Conservation (phyloP, 2,329 filamentous ascomycete species). For the Metarhizium humberi region DNA sequence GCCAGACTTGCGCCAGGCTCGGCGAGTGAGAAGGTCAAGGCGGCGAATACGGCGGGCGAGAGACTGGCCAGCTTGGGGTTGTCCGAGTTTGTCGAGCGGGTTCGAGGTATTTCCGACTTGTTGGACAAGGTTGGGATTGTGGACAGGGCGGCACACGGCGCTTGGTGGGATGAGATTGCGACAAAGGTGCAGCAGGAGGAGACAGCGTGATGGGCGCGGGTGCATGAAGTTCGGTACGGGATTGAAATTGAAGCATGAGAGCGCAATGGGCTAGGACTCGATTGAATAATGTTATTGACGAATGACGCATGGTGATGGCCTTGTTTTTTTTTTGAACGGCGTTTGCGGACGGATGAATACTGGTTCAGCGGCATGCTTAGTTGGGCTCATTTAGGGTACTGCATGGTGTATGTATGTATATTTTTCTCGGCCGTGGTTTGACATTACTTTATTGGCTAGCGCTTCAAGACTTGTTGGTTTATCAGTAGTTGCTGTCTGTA, state of each 20-base stretch:
- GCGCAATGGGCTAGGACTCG: neutral
- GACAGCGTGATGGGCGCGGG: neutral
- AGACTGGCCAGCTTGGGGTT: conserved; percentile 60
- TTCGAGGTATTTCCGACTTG: conserved; percentile 61
- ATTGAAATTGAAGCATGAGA: neutral
- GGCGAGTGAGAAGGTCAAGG: conserved; percentile 60
- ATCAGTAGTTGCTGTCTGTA: too few relatives aligned
- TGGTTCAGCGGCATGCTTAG: neutral
- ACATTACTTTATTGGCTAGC: neutral
- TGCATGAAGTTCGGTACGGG: neutral
- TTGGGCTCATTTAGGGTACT: neutral
- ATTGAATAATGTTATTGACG: neutral
- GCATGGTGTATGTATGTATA: neutral
- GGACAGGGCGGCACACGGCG: conserved; percentile 57
- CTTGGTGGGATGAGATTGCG: conserved; percentile 62
- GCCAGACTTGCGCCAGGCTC: conserved; percentile 55
- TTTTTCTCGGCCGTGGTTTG: neutral
- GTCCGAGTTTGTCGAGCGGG: conserved; percentile 62
- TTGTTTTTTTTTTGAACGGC: neutral
- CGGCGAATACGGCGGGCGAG: conserved; percentile 59
- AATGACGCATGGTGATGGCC: neutral
- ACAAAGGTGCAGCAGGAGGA: conserved; percentile 41
- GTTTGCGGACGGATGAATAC: neutral
- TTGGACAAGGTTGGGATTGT: conserved; percentile 55
- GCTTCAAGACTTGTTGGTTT: neutral